Base-by-base conservation (phyloP, 208 protist species). In the Wallacemonas collosoma region DNA sequence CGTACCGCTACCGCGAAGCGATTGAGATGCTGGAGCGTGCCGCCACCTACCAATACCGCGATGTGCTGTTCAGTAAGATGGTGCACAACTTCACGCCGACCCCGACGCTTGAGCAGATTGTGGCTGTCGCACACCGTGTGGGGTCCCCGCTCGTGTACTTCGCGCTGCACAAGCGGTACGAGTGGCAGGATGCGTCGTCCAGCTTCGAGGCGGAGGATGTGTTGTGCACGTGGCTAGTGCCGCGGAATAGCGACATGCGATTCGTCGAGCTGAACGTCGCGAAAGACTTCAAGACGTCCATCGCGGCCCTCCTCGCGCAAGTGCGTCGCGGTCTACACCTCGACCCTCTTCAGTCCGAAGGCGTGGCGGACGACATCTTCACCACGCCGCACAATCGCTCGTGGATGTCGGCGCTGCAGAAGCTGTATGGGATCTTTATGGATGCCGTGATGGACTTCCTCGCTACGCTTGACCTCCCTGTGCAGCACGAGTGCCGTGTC, bases 1-100 rank as follows among this genome's bases (percentile, higher is more conserved):
- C 83, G 43, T 97, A 93, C 81, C 90, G 92, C 68, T 97, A 98
- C 77, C 79, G 86, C 40, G 91, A 96, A 45, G 92, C 90, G 9
- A 73, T 98, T 14, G 94, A 97, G 76, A 71, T 86, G 26, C 80
- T 95, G 11, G 94, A 98, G 81, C 67, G 77, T 66, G 76, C 75
- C 44, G 81, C 93, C 14, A 82, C 85, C 26, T 73, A 88, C 51
- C 81, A 85, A 55, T 88, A 96, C 77, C 66, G 71, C 36, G 94
- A 98, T 73, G 70, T 86, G 12, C 81, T 98, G 38, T 75, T 75
- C 54, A 79, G 93, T 36, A 98, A 98, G 78, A 75, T 97, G 73
- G 39, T 60, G 8, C 45, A 63, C 62, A 95, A 95, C 81, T 96
- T 94, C 67, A 60, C 66, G 43, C 64, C 70, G 8, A 79, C 80